Percentiles rank a stretch among this genome's conserved stretches.
Evolutionary conservation across 495 filamentous ascomycete genomes (phyloP).

Genomic region (Parathielavia hyrcaniae): DNA sequence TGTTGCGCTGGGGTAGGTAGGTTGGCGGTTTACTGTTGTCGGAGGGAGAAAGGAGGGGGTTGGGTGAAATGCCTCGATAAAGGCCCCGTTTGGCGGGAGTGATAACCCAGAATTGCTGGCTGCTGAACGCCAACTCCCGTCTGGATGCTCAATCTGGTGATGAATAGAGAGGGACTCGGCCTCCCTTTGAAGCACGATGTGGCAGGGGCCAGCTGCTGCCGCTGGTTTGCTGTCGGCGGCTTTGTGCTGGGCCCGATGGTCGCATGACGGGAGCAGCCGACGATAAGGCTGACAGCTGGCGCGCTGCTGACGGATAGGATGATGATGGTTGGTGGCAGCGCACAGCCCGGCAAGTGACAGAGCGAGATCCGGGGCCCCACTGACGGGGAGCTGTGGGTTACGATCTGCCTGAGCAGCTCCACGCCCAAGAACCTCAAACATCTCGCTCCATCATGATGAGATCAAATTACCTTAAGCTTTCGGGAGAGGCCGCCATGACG

Average conservation of each 20-base stretch:
- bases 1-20: not conserved
- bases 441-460: too few species aligned
- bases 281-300: not conserved
- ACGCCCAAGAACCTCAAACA: too few species aligned
- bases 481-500: too few species aligned
- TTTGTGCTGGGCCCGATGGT: not conserved
- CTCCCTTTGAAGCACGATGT: slow-evolving; percentile 8
- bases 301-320: slow-evolving; percentile 15
- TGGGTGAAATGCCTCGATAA: slow-evolving; percentile 7
- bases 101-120: slow-evolving; percentile 3
- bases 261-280: slow-evolving; percentile 5
- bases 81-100: slow-evolving; percentile 11
- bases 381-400: too few species aligned
- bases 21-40: not conserved
- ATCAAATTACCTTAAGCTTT: too few species aligned
- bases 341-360: not conserved
- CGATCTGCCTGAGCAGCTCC: too few species aligned
- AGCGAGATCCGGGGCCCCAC: too few species aligned
- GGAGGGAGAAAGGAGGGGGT: not conserved
- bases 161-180: slow-evolving; percentile 8
- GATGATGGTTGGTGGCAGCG: not conserved
- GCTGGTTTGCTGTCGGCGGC: not conserved
- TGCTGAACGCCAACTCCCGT: not conserved
- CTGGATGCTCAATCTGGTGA: not conserved
- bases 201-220: not conserved